Percentiles rank a stretch among this genome's conserved stretches.
Evolutionary conservation across 2,329 filamentous ascomycete species (phyloP).

Genomic region (Scedosporium apiospermum): DNA sequence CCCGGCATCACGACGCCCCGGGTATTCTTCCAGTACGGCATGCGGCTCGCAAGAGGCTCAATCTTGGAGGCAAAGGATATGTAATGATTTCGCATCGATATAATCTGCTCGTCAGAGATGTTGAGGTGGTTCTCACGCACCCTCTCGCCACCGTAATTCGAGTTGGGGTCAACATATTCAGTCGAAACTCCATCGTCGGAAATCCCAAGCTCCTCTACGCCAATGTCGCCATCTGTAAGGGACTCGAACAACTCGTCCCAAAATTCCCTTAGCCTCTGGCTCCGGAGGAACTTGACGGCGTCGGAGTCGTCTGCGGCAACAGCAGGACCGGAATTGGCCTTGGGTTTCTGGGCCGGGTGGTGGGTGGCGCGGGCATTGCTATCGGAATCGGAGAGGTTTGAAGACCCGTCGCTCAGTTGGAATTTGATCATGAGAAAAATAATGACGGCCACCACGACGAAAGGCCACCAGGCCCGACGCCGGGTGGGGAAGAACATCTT

Average conservation of each 20-base stretch:
- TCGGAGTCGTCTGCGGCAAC: neutral
- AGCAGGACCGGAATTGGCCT: neutral
- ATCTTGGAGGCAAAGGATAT: slow-evolving; percentile 19
- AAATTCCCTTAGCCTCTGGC: slow-evolving; percentile 4
- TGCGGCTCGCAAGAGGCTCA: neutral
- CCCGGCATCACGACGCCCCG: slow-evolving; percentile 42
- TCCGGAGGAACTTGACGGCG: slow-evolving; percentile 8
- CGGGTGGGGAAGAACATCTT: neutral
- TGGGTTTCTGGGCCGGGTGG: neutral
- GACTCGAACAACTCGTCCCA: slow-evolving; percentile 9
- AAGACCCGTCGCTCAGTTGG: neutral
- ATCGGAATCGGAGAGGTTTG: no score
- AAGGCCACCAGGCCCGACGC: neutral
- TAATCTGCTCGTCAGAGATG: slow-evolving; percentile 4
- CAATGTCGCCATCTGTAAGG: slow-evolving; percentile 6
- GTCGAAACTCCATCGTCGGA: neutral
- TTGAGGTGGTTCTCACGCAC: slow-evolving; percentile 9
- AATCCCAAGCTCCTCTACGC: slow-evolving; percentile 5
- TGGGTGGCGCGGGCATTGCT: no score
- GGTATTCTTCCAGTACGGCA: slow-evolving; percentile 21
- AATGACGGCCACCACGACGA: neutral
- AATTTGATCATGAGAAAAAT: neutral
- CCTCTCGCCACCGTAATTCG: slow-evolving; percentile 4
- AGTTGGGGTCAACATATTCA: slow-evolving; percentile 9
- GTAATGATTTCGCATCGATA: slow-evolving; percentile 7